Evolutionary conservation across 2,329 filamentous ascomycete species (phyloP), one percentile per base, ranked within the genome.

Genomic region (Trichoderma afroharzianum): DNA sequence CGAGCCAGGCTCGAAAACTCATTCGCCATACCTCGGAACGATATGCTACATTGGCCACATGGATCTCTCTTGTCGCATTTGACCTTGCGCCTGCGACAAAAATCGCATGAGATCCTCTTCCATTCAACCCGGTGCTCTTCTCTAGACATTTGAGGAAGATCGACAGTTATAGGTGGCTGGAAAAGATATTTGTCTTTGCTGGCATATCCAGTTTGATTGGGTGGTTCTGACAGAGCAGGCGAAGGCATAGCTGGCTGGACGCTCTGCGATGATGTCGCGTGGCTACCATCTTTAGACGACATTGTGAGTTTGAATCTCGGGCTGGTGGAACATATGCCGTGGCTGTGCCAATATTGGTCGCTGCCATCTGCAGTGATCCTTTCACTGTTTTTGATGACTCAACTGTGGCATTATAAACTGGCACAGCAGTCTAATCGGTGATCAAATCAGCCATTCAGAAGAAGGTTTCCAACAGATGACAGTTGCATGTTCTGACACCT

Each of bases 1-100:
- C 26, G 28, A 14, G 15, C n/a, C 7, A n/a, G 8, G 8, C 8
- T 55, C 6, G 4, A 11, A 36, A 15, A 3, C 6, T 4, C 4
- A 24, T 33, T n/a, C 15, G 39, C n/a, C 63, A 21, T 39, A 67
- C 50, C 63, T 39, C 50, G 63, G 15, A 66, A 67, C 14, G 63
- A 67, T 26, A 39, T 67, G 30, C n/a, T 67, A 12, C 63, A 67
- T 24, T 67, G 63, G 28, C 63, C 32, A 28, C 63, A 67, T 57
- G 47, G 47, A 8, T 57, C 50, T 39, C n/a, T 57, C 33, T 39
- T 67, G 43, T 67, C 63, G 32, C 63, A 67, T 28, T 67, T 67
- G 21, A 67, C 24, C 7, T 67, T 67, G 30, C 63, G 50, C 6
- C 30, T 12, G 21, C 63, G 50, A 6, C 63, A 67, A 6, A 67